A percentile compares a stretch with the other conserved stretches of the same genome.
Evolutionary conservation across 2,329 filamentous ascomycete genomes (phyloP).

Genomic region (Waltergamsia citrina): DNA sequence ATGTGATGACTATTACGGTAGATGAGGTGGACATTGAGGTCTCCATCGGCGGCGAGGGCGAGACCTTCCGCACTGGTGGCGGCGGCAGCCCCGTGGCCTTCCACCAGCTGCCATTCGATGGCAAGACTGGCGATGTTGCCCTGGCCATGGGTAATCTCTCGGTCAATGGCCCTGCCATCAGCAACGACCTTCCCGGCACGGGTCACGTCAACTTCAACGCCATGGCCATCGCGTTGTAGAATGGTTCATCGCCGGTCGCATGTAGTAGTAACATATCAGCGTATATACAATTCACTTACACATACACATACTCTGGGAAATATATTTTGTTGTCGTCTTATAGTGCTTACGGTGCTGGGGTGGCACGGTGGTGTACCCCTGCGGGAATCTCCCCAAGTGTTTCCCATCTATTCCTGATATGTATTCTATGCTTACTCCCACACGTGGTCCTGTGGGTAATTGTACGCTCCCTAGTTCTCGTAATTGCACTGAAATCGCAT

Average conservation of each 20-base stretch:
- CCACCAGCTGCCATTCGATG: slow-evolving; percentile 12
- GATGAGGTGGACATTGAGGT: slow-evolving; percentile 16
- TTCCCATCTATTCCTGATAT: no score
- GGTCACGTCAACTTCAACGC: slow-evolving; percentile 14
- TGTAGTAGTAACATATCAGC: no score
- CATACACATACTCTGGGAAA: no score
- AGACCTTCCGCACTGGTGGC: slow-evolving; percentile 10
- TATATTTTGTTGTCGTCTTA: no score
- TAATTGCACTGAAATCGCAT: no score
- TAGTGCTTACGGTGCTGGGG: no score
- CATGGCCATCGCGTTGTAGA: slow-evolving; percentile 10
- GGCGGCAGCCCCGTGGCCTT: slow-evolving; percentile 9
- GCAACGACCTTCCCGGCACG: slow-evolving; percentile 7
- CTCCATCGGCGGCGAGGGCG: slow-evolving; percentile 16
- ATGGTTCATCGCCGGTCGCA: neutral
- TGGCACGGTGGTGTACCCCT: no score
- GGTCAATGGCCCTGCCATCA: slow-evolving; percentile 9
- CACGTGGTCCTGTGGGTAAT: no score
- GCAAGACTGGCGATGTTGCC: slow-evolving; percentile 7
- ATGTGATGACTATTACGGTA: slow-evolving; percentile 20
- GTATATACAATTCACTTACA: no score
- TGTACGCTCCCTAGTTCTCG: no score
- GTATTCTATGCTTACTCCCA: no score
- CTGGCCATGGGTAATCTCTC: slow-evolving; percentile 10
- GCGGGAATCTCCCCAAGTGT: no score